Conservation (phyloP, 2,329 filamentous ascomycete species). For the Dryadomyces quercivorus region DNA sequence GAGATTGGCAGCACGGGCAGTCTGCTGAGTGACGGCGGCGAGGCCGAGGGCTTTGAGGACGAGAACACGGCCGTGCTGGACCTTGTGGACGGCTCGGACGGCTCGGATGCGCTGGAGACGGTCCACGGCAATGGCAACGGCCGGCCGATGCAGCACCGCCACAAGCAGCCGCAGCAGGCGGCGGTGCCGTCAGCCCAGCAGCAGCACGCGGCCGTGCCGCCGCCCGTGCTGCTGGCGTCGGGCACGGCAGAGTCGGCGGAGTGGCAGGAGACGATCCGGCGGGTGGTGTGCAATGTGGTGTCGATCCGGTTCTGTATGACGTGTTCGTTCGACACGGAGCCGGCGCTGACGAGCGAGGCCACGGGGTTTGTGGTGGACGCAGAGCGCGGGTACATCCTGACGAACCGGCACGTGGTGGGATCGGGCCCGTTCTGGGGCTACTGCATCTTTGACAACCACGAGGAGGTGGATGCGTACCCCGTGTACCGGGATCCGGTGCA, state of each 20-base stretch:
- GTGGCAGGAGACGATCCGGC: slow-evolving; percentile 94
- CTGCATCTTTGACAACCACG: slow-evolving; percentile 97
- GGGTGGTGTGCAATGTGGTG: slow-evolving; percentile 87
- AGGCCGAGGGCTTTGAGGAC: slow-evolving; percentile 9
- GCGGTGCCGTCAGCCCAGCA: neutral
- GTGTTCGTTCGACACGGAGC: slow-evolving; percentile 94
- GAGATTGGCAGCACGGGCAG: neutral
- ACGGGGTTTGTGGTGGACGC: slow-evolving; percentile 97
- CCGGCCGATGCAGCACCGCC: neutral
- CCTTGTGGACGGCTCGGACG: neutral
- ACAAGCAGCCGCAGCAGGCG: slow-evolving; percentile 2
- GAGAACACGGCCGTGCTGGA: neutral
- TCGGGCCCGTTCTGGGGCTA: slow-evolving; percentile 96
- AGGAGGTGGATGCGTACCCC: slow-evolving; percentile 88
- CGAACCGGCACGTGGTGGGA: slow-evolving; percentile 87
- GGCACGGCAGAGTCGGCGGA: slow-evolving; percentile 19
- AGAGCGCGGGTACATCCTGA: slow-evolving; percentile 74
- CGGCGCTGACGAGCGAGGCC: slow-evolving; percentile 85
- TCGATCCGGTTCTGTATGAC: slow-evolving; percentile 99
- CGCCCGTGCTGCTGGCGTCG: slow-evolving; percentile 13
- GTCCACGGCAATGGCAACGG: neutral
- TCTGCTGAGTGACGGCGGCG: neutral
- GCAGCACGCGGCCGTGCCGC: neutral
- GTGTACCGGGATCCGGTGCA: slow-evolving; percentile 97
- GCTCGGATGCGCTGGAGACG: neutral